Percentiles rank a stretch among this genome's conserved stretches.
Conservation (phyloP, 2,329 filamentous ascomycete species). For the Claviceps humidiphila region DNA sequence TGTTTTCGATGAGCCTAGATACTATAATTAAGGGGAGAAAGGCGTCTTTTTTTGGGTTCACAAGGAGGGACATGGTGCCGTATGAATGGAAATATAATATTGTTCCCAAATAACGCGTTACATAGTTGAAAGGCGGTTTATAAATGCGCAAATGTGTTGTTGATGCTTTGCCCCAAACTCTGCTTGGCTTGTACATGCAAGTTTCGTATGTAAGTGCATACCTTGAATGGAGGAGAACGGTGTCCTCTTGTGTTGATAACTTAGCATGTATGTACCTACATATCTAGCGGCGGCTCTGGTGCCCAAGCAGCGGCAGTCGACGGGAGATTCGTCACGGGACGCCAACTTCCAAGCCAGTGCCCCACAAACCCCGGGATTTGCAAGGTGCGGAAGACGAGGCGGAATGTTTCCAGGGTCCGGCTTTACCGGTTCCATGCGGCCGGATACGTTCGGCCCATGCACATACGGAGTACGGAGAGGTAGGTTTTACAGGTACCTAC, state of each 20-base stretch:
- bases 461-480: too few relatives aligned
- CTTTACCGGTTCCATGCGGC: background rate
- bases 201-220: too few relatives aligned
- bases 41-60: background rate
- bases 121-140: too few relatives aligned
- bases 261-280: background rate
- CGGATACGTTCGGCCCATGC: too few relatives aligned
- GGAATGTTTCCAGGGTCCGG: slow-evolving; percentile 6
- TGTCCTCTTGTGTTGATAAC: too few relatives aligned
- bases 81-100: too few relatives aligned
- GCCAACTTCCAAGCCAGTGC: background rate
- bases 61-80: background rate
- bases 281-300: background rate
- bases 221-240: too few relatives aligned
- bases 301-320: slow-evolving; percentile 1
- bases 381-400: slow-evolving; percentile 5
- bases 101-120: too few relatives aligned
- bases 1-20: slow-evolving; percentile 85
- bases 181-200: too few relatives aligned
- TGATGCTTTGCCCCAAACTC: too few relatives aligned
- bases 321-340: background rate
- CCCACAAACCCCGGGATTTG: slow-evolving; percentile 3
- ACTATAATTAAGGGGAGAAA: slow-evolving; percentile 31
- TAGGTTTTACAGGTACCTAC: too few relatives aligned
- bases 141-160: too few relatives aligned